Base-by-base conservation (phyloP, 257 asterid species). In the Salvia rosmarinus region DNA sequence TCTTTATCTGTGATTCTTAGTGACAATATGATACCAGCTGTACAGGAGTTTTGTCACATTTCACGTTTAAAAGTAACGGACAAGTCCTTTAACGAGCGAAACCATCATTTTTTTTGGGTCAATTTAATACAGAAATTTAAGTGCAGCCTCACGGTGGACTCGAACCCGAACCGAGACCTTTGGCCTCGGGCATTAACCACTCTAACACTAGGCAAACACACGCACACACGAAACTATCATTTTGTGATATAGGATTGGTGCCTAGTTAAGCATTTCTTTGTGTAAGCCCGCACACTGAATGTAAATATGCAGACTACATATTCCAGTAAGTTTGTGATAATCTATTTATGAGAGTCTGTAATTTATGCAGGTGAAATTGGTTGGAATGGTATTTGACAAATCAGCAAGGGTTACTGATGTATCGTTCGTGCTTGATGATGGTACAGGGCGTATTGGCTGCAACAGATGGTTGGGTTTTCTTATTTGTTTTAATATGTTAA, bases 381-480 rank as follows among this genome's bases (percentile, higher is more conserved):
- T 95, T 7, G 98, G 99, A 46, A 83, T 91, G 92, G 82, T 81
- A 30, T 87, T 54, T 47, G 75, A 91, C 19, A 91, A 83, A 77
- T 65, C 88, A 4, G 85, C 67, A 25, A 85, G 86, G 83, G 82
- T 74, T 8, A 87, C 95, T 3, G 94, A 88, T 81, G 89, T 78
- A 25, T 73, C 88, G 0, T 95, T 95, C 47, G 78, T 72, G 49
- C 73, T 95, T 30, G 98, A 95, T 80, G 99, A 95, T 81, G 97
- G 96, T 61, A 89, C 99, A 0, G 98, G 95, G 20, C 95, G 98
- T 6, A 81, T 91, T 67, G 82, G 77, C 20, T 91, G 99, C 78
- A 83, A 67, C 28, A 84, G 84, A 89, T 94, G 99, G 99, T 89
- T 20, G 52, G 68, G 60, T n/a, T 67, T 69, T 75, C 70, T 51